Conservation (phyloP, 106 monocot genomes). For the Phalaenopsis aphrodite region DNA sequence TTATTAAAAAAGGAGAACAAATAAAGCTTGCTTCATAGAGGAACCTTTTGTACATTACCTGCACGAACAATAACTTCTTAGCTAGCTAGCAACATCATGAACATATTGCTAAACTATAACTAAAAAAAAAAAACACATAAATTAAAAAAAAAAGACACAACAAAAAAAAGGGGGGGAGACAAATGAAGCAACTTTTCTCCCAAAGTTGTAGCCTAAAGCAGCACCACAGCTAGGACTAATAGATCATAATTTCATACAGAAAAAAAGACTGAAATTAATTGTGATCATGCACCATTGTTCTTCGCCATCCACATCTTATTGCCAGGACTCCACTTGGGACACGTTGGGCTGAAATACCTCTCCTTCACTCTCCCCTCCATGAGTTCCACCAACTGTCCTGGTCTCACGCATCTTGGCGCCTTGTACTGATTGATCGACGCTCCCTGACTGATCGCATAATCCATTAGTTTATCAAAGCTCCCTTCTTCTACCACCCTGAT, state of each 20-base stretch:
- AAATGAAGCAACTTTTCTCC: not conserved
- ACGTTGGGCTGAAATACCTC: slow-evolving; percentile 68
- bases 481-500: slow-evolving; percentile 67
- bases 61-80: not conserved
- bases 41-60: too few species aligned
- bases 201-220: not conserved
- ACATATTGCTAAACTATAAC: not conserved
- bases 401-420: slow-evolving; percentile 68
- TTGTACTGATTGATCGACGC: slow-evolving; percentile 93
- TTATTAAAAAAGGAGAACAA: too few species aligned
- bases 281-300: not conserved
- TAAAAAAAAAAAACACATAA: not conserved
- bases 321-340: slow-evolving; percentile 63
- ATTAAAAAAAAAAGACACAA: not conserved
- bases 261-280: not conserved
- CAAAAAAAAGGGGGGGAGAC: too few species aligned
- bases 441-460: slow-evolving; percentile 60
- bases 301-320: slow-evolving; percentile 45
- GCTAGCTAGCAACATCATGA: not conserved
- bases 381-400: slow-evolving; percentile 42
- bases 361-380: slow-evolving; percentile 38
- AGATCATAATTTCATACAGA: not conserved
- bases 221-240: not conserved
- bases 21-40: too few species aligned
- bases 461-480: slow-evolving; percentile 82